Evolutionary conservation across 164 flowering plant species (phyloP).

Genomic region (Stephania japonica): DNA sequence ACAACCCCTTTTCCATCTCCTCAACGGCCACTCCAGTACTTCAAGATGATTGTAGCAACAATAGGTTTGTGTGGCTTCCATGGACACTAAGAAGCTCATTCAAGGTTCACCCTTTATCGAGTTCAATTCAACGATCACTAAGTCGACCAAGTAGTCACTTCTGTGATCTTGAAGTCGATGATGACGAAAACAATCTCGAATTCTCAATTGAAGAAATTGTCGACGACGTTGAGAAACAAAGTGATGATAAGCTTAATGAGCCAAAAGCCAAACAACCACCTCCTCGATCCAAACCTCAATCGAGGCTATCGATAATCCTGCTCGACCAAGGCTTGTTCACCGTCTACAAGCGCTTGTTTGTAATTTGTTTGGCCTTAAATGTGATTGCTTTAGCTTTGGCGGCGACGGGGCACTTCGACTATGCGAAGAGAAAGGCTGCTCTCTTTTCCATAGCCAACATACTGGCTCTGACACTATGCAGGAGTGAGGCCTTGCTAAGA

Average conservation of each 20-base stretch:
- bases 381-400: conserved; percentile 32
- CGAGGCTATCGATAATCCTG: conserved; percentile 43
- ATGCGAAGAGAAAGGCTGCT: conserved; percentile 31
- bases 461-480: conserved; percentile 37
- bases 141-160: conserved; percentile 50
- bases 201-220: background rate
- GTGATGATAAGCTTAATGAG: background rate
- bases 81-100: conserved; percentile 15
- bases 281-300: conserved; percentile 9
- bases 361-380: conserved; percentile 29
- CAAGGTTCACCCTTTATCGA: conserved; percentile 12
- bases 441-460: conserved; percentile 47
- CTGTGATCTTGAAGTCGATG: conserved; percentile 34
- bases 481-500: conserved; percentile 41
- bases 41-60: conserved; percentile 2
- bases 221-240: conserved; percentile 19
- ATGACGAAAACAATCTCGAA: background rate
- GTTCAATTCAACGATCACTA: conserved; percentile 4
- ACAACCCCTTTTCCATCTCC: conserved; percentile 19
- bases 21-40: background rate
- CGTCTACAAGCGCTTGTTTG: conserved; percentile 50
- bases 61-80: conserved; percentile 14
- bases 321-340: conserved; percentile 62
- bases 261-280: conserved; percentile 9
- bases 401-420: conserved; percentile 35